phyloP scores from a whole-genome alignment of 345 rosid genomes.

The Lepidium didymum region DNA sequence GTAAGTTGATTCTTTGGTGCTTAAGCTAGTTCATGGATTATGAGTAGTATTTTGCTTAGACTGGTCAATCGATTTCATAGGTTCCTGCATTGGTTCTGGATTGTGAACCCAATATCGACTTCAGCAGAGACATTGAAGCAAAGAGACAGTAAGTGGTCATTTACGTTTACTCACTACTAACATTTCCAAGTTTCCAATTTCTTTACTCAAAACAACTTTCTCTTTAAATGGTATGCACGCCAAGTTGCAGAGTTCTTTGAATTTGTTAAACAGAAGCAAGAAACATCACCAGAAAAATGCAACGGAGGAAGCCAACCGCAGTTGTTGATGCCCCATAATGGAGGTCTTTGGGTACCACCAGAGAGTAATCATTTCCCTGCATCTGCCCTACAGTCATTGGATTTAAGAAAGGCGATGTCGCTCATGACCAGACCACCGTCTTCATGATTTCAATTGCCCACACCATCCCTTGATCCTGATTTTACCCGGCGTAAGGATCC shows the following conservation, averaged over 20 bases:
- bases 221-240: slow-evolving; percentile 55
- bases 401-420: slow-evolving; percentile 60
- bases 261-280: slow-evolving; percentile 76
- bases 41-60: background rate
- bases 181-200: too few relatives aligned
- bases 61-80: slow-evolving; percentile 33
- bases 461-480: slow-evolving; percentile 6
- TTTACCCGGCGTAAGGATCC: slow-evolving; percentile 19
- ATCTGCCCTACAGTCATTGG: slow-evolving; percentile 47
- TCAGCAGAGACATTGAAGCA: slow-evolving; percentile 69
- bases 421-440: slow-evolving; percentile 36
- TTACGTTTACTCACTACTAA: too few relatives aligned
- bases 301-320: slow-evolving; percentile 32
- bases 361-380: slow-evolving; percentile 54
- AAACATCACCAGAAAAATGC: slow-evolving; percentile 30
- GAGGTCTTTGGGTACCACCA: slow-evolving; percentile 65
- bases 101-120: slow-evolving; percentile 94
- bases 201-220: too few relatives aligned
- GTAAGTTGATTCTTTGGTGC: slow-evolving; percentile 23
- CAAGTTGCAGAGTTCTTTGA: slow-evolving; percentile 94
- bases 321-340: slow-evolving; percentile 43
- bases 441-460: background rate
- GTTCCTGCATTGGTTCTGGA: slow-evolving; percentile 97
- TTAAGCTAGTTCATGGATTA: background rate
- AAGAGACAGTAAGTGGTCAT: slow-evolving; percentile 65